phyloP scores from a whole-genome alignment of 2,329 filamentous ascomycete genomes.

The Penicillium sp. region DNA sequence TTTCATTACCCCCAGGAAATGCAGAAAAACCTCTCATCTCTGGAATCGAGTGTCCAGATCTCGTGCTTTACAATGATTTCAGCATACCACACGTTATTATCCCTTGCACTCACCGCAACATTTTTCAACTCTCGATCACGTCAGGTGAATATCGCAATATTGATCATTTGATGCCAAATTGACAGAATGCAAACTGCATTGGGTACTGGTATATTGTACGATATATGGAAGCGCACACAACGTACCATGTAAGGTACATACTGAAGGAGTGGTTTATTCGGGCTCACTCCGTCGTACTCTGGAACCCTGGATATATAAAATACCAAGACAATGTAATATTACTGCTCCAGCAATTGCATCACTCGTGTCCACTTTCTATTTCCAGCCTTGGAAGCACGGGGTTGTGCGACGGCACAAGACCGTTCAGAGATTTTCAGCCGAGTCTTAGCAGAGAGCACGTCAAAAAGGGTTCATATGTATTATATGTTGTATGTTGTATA shows the following conservation, averaged over 20 bases:
- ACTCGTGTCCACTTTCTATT: constrained; percentile 10
- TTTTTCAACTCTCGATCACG: background rate
- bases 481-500: background rate
- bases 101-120: constrained; percentile 7
- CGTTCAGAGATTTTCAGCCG: background rate
- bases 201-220: too few relatives aligned
- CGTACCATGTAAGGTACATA: too few relatives aligned
- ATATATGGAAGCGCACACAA: too few relatives aligned
- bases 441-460: background rate
- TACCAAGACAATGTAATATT: constrained; percentile 1
- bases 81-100: background rate
- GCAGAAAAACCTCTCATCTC: constrained; percentile 18
- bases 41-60: constrained; percentile 16
- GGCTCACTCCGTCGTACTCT: too few relatives aligned
- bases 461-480: background rate
- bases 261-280: too few relatives aligned
- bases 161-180: background rate
- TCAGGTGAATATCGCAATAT: background rate
- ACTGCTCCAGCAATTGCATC: constrained; percentile 8
- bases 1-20: constrained; percentile 32
- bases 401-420: background rate
- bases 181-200: background rate
- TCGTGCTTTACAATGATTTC: background rate
- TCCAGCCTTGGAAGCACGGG: background rate
- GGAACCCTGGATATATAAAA: too few relatives aligned